phyloP scores from a whole-genome alignment of 805 yeast genomes.

The Saccharomycopsis lassenensis region DNA sequence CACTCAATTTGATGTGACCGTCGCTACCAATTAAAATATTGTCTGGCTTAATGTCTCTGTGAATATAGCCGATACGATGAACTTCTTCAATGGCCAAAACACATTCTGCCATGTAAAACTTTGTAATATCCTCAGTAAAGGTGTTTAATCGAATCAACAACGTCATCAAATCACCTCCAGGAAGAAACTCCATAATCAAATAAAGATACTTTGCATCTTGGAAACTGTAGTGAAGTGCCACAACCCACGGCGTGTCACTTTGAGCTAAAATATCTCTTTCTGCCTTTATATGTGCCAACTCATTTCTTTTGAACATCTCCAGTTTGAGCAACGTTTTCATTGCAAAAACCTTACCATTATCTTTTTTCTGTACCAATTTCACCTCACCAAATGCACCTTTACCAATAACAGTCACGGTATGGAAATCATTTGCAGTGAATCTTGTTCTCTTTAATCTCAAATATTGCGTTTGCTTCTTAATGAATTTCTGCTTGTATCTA shows the following conservation, averaged over 20 bases:
- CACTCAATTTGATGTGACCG: slow-evolving; percentile 59
- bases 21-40: slow-evolving; percentile 77
- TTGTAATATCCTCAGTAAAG: slow-evolving; percentile 83
- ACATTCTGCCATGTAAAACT: slow-evolving; percentile 94
- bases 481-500: slow-evolving; percentile 71
- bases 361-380: slow-evolving; percentile 82
- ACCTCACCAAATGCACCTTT: slow-evolving; percentile 99
- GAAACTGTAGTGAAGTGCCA: slow-evolving; percentile 69
- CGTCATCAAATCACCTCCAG: slow-evolving; percentile 45
- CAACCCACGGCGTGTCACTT: slow-evolving; percentile 83
- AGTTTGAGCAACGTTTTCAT: slow-evolving; percentile 86
- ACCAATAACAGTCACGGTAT: slow-evolving; percentile 79
- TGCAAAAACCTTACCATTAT: slow-evolving; percentile 85
- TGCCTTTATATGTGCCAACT: slow-evolving; percentile 89
- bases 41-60: slow-evolving; percentile 96
- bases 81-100: slow-evolving; percentile 91
- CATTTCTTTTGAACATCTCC: slow-evolving; percentile 93
- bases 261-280: slow-evolving; percentile 93
- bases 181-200: slow-evolving; percentile 62
- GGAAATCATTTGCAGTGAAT: slow-evolving; percentile 71
- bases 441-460: slow-evolving; percentile 77
- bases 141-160: slow-evolving; percentile 93
- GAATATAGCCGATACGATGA: slow-evolving; percentile 88
- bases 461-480: slow-evolving; percentile 82
- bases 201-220: slow-evolving; percentile 69